phyloP scores from a whole-genome alignment of 495 filamentous ascomycete genomes.

The Glonium stellatum region DNA sequence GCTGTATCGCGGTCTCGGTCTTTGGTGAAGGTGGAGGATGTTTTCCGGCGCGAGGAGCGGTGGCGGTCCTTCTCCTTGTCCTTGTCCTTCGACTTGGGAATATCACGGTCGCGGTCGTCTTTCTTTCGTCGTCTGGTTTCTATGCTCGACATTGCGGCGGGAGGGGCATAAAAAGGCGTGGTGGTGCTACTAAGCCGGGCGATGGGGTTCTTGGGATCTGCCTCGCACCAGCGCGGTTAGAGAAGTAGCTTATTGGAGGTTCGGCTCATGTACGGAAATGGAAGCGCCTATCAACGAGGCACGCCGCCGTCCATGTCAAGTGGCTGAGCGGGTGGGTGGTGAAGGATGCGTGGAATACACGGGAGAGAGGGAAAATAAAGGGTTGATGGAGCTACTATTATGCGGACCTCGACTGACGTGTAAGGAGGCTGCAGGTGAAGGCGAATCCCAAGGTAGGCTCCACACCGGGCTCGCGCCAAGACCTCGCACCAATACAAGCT shows the following conservation, averaged over 20 bases:
- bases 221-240: conserved; percentile 20
- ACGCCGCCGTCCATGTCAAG: conserved; percentile 10
- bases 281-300: conserved; percentile 23
- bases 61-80: conserved; percentile 13
- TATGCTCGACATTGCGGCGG: conserved; percentile 22
- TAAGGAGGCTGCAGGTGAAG: not conserved
- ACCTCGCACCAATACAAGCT: too few relatives aligned
- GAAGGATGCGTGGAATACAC: not conserved
- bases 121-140: conserved; percentile 30
- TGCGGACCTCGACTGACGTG: conserved; percentile 1
- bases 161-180: conserved; percentile 11
- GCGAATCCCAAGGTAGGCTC: not conserved
- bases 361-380: not conserved
- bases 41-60: conserved; percentile 8
- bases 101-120: conserved; percentile 31
- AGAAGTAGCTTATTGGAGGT: conserved; percentile 15
- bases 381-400: not conserved
- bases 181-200: conserved; percentile 5
- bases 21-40: not conserved
- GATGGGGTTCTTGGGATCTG: conserved; percentile 4
- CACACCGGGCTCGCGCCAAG: too few relatives aligned
- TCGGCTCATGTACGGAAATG: conserved; percentile 16
- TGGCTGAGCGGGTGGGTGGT: not conserved
- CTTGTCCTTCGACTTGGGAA: conserved; percentile 22
- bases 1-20: conserved; percentile 6